Percentiles rank a stretch among this genome's conserved stretches.
Evolutionary conservation across 345 rosid species (phyloP).

Genomic region (Lenwebbia sp.): DNA sequence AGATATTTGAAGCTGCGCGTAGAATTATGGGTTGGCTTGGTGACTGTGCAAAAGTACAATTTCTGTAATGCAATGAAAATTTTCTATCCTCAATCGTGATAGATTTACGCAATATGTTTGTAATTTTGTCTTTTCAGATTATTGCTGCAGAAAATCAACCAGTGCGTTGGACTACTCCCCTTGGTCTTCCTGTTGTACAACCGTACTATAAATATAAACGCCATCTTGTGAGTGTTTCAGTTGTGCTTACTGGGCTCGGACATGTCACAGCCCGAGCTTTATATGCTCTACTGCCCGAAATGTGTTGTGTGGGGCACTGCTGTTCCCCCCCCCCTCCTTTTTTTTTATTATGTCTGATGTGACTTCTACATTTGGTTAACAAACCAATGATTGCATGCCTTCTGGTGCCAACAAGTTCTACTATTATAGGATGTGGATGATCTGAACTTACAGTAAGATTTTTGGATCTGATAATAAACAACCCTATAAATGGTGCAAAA

Average conservation of each 20-base stretch:
- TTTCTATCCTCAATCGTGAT: not conserved
- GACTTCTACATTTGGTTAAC: not conserved
- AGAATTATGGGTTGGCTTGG: slow-evolving; percentile 95
- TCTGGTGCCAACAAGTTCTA: not conserved
- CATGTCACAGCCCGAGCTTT: not conserved
- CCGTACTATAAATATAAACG: slow-evolving; percentile 77
- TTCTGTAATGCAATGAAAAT: not conserved
- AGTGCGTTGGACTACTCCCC: slow-evolving; percentile 88
- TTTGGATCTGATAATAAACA: not conserved
- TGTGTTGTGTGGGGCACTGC: not conserved
- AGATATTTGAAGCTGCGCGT: slow-evolving; percentile 92
- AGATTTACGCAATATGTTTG: not conserved
- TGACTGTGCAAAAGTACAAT: slow-evolving; percentile 80
- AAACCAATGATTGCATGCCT: not conserved
- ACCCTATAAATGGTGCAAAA: not conserved
- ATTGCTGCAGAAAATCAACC: slow-evolving; percentile 79
- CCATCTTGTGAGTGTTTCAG: slow-evolving; percentile 49
- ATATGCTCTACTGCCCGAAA: not conserved
- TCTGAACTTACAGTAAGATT: not conserved
- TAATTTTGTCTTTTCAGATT: slow-evolving; percentile 31
- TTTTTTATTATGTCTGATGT: not conserved
- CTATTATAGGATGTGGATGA: not conserved
- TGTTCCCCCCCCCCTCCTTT: not conserved
- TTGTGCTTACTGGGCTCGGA: not conserved
- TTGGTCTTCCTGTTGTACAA: slow-evolving; percentile 96